These are phyloP conservation scores for Barnettozyma californica DNA, from an alignment of 805 yeast genomes.

Conservation along the genomic window DNA sequence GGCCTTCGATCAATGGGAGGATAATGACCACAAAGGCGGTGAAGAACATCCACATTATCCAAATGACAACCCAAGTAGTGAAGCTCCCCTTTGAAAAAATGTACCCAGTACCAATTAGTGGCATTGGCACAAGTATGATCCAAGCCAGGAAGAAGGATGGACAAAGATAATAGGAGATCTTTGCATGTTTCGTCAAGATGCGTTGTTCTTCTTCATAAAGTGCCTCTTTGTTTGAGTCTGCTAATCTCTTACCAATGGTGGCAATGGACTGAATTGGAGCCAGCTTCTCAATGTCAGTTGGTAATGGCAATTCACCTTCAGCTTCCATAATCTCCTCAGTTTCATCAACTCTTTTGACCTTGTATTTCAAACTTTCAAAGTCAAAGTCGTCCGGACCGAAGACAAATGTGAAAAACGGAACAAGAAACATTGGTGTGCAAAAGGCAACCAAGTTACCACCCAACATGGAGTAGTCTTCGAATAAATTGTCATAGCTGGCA, in stretches of 20 bases:
- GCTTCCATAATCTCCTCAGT: conserved; percentile 55
- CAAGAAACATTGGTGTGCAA: conserved; percentile 59
- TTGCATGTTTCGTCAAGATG: conserved; percentile 51
- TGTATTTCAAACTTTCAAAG: conserved; percentile 52
- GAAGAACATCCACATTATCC: conserved; percentile 75
- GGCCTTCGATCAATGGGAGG: conserved; percentile 72
- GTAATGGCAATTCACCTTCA: conserved; percentile 24
- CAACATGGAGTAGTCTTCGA: conserved; percentile 83
- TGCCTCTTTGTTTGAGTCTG: conserved; percentile 19
- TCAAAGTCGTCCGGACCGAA: conserved; percentile 73
- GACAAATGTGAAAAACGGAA: conserved; percentile 62
- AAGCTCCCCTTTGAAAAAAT: conserved; percentile 72
- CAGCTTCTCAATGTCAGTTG: conserved; percentile 19
- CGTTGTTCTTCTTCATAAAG: conserved; percentile 45
- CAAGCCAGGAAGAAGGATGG: conserved; percentile 55
- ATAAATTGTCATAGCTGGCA: conserved; percentile 52
- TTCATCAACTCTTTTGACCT: conserved; percentile 64
- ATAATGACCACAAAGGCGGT: conserved; percentile 58
- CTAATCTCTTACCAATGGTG: conserved; percentile 28
- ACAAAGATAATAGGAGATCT: conserved; percentile 57
- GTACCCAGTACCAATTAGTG: conserved; percentile 81
- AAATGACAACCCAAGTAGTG: conserved; percentile 85
- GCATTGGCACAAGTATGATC: conserved; percentile 86
- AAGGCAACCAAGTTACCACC: conserved; percentile 84
- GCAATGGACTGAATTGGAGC: conserved; percentile 28